Evolutionary conservation across 2,329 filamentous ascomycete species (phyloP).

Genomic region (Scedosporium apiospermum): DNA sequence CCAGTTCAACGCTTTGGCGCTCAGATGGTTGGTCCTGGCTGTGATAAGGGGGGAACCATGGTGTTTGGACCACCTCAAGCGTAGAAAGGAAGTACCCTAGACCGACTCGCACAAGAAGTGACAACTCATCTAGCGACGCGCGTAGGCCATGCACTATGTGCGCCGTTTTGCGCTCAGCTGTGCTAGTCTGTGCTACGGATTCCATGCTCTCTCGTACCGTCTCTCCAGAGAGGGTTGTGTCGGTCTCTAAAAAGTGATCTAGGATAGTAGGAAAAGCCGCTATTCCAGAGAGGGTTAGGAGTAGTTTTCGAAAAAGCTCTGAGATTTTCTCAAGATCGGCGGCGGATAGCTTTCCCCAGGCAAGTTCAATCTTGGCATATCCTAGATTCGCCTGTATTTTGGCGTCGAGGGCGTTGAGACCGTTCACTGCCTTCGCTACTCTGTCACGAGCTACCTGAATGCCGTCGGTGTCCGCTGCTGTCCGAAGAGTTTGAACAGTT

Average conservation of each 20-base stretch:
- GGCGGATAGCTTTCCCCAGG: slow-evolving; percentile 2
- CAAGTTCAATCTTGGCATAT: slow-evolving; percentile 4
- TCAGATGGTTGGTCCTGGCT: neutral
- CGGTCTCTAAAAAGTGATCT: neutral
- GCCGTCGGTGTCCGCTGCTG: neutral
- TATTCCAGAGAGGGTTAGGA: neutral
- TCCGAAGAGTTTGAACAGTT: neutral
- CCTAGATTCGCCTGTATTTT: slow-evolving; percentile 1
- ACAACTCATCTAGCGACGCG: neutral
- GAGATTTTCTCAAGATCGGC: slow-evolving; percentile 1
- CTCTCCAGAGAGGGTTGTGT: neutral
- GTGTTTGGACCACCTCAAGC: neutral
- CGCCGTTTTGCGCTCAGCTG: neutral
- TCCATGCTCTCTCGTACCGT: neutral
- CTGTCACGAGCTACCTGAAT: neutral
- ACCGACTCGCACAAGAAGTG: neutral
- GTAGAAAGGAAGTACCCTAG: neutral
- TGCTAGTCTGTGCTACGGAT: neutral
- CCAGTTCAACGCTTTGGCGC: neutral
- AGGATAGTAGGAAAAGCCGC: neutral
- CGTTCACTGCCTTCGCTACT: neutral
- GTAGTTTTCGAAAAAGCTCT: neutral
- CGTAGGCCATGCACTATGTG: neutral
- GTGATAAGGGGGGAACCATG: neutral
- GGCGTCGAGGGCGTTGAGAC: neutral